A percentile compares a stretch with the other conserved stretches of the same genome.
These are phyloP conservation scores for Candida mattraensis DNA, from an alignment of 805 yeast genomes.

Conservation along the genomic window DNA sequence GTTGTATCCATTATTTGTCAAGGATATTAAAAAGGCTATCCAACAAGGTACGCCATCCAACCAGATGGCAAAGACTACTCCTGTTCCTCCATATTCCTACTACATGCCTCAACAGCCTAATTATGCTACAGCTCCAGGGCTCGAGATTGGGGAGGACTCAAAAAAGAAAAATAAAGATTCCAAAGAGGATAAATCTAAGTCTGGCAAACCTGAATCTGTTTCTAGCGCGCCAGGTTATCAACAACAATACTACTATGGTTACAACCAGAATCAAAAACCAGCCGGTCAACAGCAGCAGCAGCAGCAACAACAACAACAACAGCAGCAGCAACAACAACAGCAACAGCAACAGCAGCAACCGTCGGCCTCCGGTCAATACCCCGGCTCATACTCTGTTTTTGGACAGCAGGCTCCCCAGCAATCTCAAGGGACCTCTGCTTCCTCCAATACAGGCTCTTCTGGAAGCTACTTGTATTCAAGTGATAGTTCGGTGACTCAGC, in stretches of 20 bases:
- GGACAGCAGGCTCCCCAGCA: slow-evolving; percentile 10
- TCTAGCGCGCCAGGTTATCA: no score
- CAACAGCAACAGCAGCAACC: slow-evolving; percentile 10
- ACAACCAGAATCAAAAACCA: no score
- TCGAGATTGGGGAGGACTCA: slow-evolving; percentile 4
- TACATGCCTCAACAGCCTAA: slow-evolving; percentile 14
- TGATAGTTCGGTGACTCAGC: no score
- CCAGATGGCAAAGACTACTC: slow-evolving; percentile 21
- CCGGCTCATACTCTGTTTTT: slow-evolving; percentile 4
- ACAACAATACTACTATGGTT: no score
- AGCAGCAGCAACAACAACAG: slow-evolving; percentile 7
- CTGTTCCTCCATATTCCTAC: slow-evolving; percentile 13
- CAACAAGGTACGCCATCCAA: slow-evolving; percentile 39
- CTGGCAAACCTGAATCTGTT: no score
- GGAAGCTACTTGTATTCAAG: no score
- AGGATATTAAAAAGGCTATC: slow-evolving; percentile 55
- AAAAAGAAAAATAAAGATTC: no score
- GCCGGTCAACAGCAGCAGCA: no score
- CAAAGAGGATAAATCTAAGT: no score
- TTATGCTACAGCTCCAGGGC: slow-evolving; percentile 1
- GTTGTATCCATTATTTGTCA: slow-evolving; percentile 59
- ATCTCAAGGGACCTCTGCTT: slow-evolving; percentile 6
- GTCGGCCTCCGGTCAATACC: slow-evolving; percentile 4
- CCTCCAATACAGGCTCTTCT: slow-evolving; percentile 11
- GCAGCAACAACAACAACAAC: no score